These are phyloP conservation scores for Ajuga reptans DNA, from an alignment of 305 asterid genomes.

Conservation along the genomic window DNA sequence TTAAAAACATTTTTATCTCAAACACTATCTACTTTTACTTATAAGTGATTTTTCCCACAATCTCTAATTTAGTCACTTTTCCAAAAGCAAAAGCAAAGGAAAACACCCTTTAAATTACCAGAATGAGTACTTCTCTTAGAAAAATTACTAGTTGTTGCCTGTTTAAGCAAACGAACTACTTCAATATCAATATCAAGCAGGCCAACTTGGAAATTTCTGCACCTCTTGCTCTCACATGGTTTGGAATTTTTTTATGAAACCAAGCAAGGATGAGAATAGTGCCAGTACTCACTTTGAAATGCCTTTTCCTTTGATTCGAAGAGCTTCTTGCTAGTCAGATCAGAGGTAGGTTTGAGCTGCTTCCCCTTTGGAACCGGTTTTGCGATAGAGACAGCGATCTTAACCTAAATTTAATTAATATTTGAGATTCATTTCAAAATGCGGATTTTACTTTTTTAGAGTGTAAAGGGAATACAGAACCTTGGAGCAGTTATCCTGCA, in stretches of 20 bases:
- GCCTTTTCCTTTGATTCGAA: conserved; percentile 29
- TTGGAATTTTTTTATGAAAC: background rate
- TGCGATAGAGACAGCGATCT: conserved; percentile 54
- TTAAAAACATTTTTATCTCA: no score
- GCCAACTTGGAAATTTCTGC: background rate
- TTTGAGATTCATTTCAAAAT: conserved; percentile 15
- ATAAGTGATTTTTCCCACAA: no score
- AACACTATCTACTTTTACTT: no score
- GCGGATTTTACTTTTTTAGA: conserved; percentile 11
- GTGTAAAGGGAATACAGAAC: conserved; percentile 31
- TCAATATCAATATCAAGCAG: conserved; percentile 12
- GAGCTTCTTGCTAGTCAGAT: conserved; percentile 27
- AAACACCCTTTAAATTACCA: no score
- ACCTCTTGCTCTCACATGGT: background rate
- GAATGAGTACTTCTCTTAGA: background rate
- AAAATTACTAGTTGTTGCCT: background rate
- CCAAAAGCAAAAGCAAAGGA: no score
- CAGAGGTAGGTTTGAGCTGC: conserved; percentile 30
- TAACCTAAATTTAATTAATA: conserved; percentile 39
- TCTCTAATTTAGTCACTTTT: no score
- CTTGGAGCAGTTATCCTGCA: conserved; percentile 39
- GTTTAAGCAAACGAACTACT: background rate
- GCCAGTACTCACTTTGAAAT: conserved; percentile 35
- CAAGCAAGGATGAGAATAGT: conserved; percentile 11
- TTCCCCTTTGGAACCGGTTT: conserved; percentile 39